Base-by-base conservation (phyloP, 148 eudicot genomes). In the Nepenthes gracilis region DNA sequence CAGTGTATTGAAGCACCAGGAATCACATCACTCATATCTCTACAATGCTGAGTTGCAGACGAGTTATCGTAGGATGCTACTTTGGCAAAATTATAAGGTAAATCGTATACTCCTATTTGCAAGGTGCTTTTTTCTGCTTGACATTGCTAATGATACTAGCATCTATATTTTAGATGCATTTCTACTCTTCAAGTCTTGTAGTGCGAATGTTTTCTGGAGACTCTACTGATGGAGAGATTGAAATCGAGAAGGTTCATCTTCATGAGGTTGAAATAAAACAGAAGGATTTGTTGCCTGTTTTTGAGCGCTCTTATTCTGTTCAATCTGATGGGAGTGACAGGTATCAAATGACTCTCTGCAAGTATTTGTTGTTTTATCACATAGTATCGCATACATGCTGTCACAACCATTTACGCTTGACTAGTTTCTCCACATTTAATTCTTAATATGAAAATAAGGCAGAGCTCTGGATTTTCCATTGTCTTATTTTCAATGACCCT, bases 11-110 rank as follows among this genome's bases (percentile, higher is more conserved):
- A 76, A 80, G 64, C 70, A 36, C 48, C 81, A 70, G 38, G 98
- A 88, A 47, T 81, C 61, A 60, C 77, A 83, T 64, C 82, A 83
- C 72, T 81, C 78, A 77, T 83, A 88, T 71, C 81, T 88, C 40
- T 88, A 96, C 48, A 88, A 93, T 71, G 96, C 98, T 38, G 98
- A 93, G 69, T 85, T 93, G 72, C 95, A 82, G 71, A 72, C 81
- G 70, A 81, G 69, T 64, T 74, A 80, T 61, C 80, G 82, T 58
- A 86, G 88, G 70, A 68, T 76, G 49, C 85, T 87, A 35, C 65
- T 88, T 43, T 93, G 98, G 98, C 96, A 88, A 74, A 93, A 84
- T 65, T 73, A 94, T 14, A 80, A 85, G 87, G 96, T 89, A 67
- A 33, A 35, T 60, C 3, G 35, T 63, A 52, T 52, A 32, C 33